A percentile compares a stretch with the other conserved stretches of the same genome.
Evolutionary conservation across 192 early-diverging fungal species (phyloP).

Genomic region (Backusella morwellensis): DNA sequence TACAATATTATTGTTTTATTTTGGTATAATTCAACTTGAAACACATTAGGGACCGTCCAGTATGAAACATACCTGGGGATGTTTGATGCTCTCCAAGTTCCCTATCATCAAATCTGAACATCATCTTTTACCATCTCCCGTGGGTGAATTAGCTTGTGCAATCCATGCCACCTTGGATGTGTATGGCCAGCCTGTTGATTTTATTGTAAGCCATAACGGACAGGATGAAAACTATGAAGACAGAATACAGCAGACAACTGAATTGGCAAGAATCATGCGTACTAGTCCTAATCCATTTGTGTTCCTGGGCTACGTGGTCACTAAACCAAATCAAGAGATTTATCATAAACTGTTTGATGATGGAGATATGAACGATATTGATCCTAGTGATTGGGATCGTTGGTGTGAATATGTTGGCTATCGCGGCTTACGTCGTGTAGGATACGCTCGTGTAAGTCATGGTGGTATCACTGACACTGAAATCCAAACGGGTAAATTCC

Average conservation of each 20-base stretch:
- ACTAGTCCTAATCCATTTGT: conserved; percentile 72
- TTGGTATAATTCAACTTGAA: conserved; percentile 3
- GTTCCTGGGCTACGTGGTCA: conserved; percentile 82
- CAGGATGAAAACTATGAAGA: conserved; percentile 78
- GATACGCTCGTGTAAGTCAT: conserved; percentile 75
- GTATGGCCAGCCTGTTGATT: conserved; percentile 74
- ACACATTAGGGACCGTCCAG: conserved; percentile 64
- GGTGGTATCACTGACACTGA: conserved; percentile 84
- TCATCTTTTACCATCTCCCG: conserved; percentile 76
- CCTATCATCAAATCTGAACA: conserved; percentile 74
- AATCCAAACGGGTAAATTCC: conserved; percentile 79
- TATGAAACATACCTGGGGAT: conserved; percentile 87
- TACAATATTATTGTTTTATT: background rate
- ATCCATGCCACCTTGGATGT: conserved; percentile 87
- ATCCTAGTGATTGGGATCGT: conserved; percentile 71
- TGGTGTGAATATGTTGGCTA: conserved; percentile 86
- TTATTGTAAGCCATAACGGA: conserved; percentile 82
- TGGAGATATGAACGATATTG: conserved; percentile 74
- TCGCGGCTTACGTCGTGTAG: conserved; percentile 70
- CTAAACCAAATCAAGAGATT: conserved; percentile 59
- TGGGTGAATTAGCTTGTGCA: conserved; percentile 79
- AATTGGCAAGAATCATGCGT: conserved; percentile 76
- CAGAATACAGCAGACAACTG: conserved; percentile 72
- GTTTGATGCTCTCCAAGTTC: conserved; percentile 82
- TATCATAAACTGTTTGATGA: conserved; percentile 65